phyloP scores from a whole-genome alignment of 345 rosid genomes.

The Citrus australasica region DNA sequence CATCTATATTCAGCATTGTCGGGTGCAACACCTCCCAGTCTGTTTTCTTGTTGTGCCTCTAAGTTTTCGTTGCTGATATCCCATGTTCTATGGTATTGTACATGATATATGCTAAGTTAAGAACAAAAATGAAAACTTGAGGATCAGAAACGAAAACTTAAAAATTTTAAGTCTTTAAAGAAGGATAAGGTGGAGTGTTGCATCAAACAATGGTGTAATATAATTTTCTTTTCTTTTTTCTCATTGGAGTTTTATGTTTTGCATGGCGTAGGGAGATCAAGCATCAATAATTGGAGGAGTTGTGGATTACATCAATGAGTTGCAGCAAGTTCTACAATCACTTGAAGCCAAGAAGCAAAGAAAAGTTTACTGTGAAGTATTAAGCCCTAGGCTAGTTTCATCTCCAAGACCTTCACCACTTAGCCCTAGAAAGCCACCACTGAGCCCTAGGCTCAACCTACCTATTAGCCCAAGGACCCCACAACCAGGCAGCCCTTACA shows the following conservation, averaged over 20 bases:
- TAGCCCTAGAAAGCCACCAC: slow-evolving; percentile 64
- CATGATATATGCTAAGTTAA: no score
- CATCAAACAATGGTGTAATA: background rate
- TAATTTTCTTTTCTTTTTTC: background rate
- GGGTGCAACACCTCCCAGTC: no score
- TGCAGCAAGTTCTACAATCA: slow-evolving; percentile 87
- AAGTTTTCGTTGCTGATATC: no score
- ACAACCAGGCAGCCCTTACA: slow-evolving; percentile 67
- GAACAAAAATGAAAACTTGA: no score
- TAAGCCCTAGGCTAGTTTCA: slow-evolving; percentile 65
- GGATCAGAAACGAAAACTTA: no score
- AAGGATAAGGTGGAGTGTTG: background rate
- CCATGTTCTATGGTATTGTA: no score
- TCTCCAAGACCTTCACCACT: slow-evolving; percentile 69
- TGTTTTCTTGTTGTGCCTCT: no score
- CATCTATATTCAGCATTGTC: no score
- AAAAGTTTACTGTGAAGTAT: slow-evolving; percentile 78
- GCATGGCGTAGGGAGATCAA: slow-evolving; percentile 73
- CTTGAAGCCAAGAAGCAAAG: slow-evolving; percentile 93
- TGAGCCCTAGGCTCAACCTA: slow-evolving; percentile 50
- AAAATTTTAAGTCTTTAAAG: no score
- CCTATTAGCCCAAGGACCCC: slow-evolving; percentile 90
- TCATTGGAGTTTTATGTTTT: background rate
- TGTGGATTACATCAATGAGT: slow-evolving; percentile 88
- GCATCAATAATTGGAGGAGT: slow-evolving; percentile 99